A percentile compares a stretch with the other conserved stretches of the same genome.
These are phyloP conservation scores for Penicillium paneum DNA, from an alignment of 2,329 filamentous ascomycete genomes.

Conservation along the genomic window DNA sequence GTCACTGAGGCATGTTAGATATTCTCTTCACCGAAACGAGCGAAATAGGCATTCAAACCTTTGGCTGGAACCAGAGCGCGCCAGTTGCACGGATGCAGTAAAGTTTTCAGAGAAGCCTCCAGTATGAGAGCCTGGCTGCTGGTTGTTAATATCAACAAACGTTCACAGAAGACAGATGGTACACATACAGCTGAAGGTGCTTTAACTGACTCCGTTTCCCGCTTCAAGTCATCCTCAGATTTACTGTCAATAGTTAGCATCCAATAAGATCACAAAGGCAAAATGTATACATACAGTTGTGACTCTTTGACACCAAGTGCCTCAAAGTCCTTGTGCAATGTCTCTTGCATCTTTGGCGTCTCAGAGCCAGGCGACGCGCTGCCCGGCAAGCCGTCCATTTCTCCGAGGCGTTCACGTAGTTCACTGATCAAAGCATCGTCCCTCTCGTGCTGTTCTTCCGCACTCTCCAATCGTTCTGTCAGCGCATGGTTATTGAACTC, in stretches of 20 bases:
- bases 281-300: conserved; percentile 34
- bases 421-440: conserved; percentile 44
- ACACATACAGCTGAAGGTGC: conserved; percentile 20
- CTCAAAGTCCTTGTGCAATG: conserved; percentile 43
- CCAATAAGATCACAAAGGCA: background rate
- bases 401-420: conserved; percentile 42
- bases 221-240: conserved; percentile 41
- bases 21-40: background rate
- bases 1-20: conserved; percentile 30
- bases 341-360: conserved; percentile 40
- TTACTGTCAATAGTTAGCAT: conserved; percentile 33
- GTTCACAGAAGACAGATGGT: background rate
- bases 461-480: conserved; percentile 43
- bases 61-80: conserved; percentile 36
- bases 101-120: conserved; percentile 37
- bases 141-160: conserved; percentile 12
- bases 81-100: conserved; percentile 30
- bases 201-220: conserved; percentile 37
- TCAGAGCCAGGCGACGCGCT: conserved; percentile 40
- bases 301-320: conserved; percentile 40
- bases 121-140: conserved; percentile 27
- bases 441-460: conserved; percentile 43
- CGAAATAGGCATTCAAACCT: conserved; percentile 25
- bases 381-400: conserved; percentile 41
- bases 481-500: conserved; percentile 50